Evolutionary conservation across 2,329 filamentous ascomycete genomes (phyloP).

Genomic region (Penicillium italicum): DNA sequence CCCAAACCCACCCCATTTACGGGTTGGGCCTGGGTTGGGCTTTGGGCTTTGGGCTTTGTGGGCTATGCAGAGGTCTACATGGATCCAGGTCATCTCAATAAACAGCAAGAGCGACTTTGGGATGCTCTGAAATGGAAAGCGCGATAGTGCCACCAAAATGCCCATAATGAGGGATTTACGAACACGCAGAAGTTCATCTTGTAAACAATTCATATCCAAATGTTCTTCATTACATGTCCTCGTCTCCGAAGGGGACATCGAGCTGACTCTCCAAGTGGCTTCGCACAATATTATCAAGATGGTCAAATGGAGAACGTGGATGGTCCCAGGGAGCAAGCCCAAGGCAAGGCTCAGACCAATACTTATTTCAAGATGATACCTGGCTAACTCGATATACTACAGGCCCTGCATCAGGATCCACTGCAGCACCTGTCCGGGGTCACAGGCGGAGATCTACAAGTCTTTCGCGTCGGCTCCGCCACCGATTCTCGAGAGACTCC

Average conservation of each 20-base stretch:
- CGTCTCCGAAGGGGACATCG: slow-evolving; percentile 22
- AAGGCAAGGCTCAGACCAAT: slow-evolving; percentile 13
- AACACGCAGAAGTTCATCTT: neutral
- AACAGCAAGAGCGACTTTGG: neutral
- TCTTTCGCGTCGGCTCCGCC: slow-evolving; percentile 31
- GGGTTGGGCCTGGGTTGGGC: too few species aligned
- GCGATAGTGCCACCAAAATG: neutral
- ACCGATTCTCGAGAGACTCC: slow-evolving; percentile 34
- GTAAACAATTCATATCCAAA: slow-evolving; percentile 3
- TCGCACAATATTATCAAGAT: slow-evolving; percentile 13
- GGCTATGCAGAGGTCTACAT: too few species aligned
- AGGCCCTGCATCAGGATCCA: slow-evolving; percentile 1
- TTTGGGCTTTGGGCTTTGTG: too few species aligned
- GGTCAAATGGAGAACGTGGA: neutral
- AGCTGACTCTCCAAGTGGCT: slow-evolving; percentile 13
- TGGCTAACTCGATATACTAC: neutral
- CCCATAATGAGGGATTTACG: neutral
- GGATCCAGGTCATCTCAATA: neutral
- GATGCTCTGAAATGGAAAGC: neutral
- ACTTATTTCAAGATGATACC: neutral
- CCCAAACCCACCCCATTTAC: too few species aligned
- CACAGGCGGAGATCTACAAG: slow-evolving; percentile 16
- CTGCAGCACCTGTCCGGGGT: slow-evolving; percentile 6
- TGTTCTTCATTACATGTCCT: slow-evolving; percentile 28
- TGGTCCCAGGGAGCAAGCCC: neutral